Base-by-base conservation (phyloP, 1,284 basidiomycete species). In the Naganishia albida region DNA sequence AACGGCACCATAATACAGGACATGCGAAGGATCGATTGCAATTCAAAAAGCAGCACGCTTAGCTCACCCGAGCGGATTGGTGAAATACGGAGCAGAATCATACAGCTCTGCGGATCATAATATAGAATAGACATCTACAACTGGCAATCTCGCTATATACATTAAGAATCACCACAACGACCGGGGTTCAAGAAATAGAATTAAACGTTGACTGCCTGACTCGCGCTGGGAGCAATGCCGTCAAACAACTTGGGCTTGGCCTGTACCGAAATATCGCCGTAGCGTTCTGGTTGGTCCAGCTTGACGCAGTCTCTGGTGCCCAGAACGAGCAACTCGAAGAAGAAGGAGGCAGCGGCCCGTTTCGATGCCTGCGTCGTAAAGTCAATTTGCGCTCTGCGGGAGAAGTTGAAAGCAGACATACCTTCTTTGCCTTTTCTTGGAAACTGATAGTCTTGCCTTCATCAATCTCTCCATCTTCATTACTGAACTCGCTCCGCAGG, bases 321-420 rank as follows among this genome's bases (percentile, higher is more conserved):
- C 1, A 99, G 85, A 3, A 97, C 91, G 34, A 99, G 87, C 60
- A 98, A 80, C 79, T 99, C 95, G 74, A 98, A 99, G 84, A 99
- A 99, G 84, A 99, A 98, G 1, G 91, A 87, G 0, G 93, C 87
- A 0, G 94, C 93, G 3, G 93, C 95, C 51, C 92, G 87, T 60
- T 91, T 87, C 8, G 90, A 89, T 8, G 92, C 91, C 86, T 93
- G 70, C 1, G 51, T 30, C 20, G 49, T 3, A 20, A 71, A 28
- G 56, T 56, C 60, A 50, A 23, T 23, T 3, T 23, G 40, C 1
- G 10, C 12, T 50, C 46, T 20, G 2, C 53, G 59, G 25, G 54
- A 18, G 23, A 18, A 63, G 68, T 43, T 63, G 34, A 43, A 67
- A 25, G n/a, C 18, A 49, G 71, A 76, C 82, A 66, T 69, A 88